A percentile compares a stretch with the other conserved stretches of the same genome.
Evolutionary conservation across 305 asterid genomes (phyloP).

Genomic region (Plantago lanceolata): DNA sequence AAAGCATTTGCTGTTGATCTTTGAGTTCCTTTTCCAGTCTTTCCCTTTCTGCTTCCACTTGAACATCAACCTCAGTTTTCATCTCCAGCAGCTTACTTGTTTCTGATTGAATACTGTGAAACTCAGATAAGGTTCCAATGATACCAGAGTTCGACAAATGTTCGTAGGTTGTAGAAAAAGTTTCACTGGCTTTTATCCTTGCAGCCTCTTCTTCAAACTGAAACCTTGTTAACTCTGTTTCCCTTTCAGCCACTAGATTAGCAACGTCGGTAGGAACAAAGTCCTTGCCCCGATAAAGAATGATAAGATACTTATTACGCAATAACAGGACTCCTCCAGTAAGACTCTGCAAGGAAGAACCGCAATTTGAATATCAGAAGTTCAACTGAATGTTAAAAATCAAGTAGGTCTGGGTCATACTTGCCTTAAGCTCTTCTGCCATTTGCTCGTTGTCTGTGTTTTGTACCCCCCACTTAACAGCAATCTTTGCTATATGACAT

Average conservation of each 20-base stretch:
- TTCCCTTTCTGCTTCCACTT: constrained; percentile 54
- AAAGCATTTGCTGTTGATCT: constrained; percentile 49
- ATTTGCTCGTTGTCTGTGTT: constrained; percentile 85
- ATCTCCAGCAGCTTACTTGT: constrained; percentile 24
- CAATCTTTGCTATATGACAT: constrained; percentile 91
- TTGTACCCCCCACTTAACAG: constrained; percentile 85
- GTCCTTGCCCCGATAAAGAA: constrained; percentile 92
- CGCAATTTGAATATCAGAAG: not conserved
- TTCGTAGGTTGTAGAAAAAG: constrained; percentile 35
- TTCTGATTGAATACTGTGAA: constrained; percentile 50
- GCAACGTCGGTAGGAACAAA: constrained; percentile 77
- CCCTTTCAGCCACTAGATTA: constrained; percentile 58
- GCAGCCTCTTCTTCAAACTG: constrained; percentile 83
- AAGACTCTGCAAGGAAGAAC: constrained; percentile 55
- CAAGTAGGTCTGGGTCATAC: constrained; percentile 26
- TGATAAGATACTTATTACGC: constrained; percentile 81
- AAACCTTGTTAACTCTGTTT: constrained; percentile 50
- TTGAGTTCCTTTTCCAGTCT: constrained; percentile 68
- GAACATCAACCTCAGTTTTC: constrained; percentile 45
- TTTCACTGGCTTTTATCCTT: constrained; percentile 63
- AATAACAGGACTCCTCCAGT: constrained; percentile 86
- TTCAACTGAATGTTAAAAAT: constrained; percentile 5
- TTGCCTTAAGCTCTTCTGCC: constrained; percentile 92
- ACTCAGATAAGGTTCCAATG: constrained; percentile 76
- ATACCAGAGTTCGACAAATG: constrained; percentile 31